Base-by-base conservation (phyloP, 495 filamentous ascomycete species). In the Neurospora discreta region DNA sequence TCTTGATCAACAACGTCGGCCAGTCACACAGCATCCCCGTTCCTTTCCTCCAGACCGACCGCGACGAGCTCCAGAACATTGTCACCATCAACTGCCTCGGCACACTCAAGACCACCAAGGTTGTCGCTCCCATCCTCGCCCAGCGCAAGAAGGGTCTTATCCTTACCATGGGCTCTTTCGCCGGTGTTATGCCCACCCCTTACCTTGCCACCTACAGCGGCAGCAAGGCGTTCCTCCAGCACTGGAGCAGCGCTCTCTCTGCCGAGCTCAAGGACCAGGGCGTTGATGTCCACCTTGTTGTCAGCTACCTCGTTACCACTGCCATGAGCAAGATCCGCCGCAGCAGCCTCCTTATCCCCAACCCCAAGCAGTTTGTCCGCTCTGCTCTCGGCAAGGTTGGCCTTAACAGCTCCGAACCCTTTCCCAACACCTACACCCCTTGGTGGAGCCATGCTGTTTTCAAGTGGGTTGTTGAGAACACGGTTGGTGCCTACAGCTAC, bases 1-100 rank as follows among this genome's bases (percentile, higher is more conserved):
- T 99, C 74, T 84, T 99, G 71, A 85, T 99, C 83, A 99, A 99
- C 86, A 99, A 99, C 78, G 96, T 99, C 68, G 96, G 96, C 74
- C 90, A 92, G 81, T 93, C 90, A 80, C 96, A 98, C 84, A 89
- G 87, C 78, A 96, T 98, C 70, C 96, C 96, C 18, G 92, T 94
- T 10, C 89, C 94, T 0, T 99, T 98, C 84, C 83, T 91, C 38
- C 83, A 91, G 76, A 98, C 94, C 7, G 80, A 89, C 15, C 83
- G 89, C 73, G 82, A 89, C 60, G 96, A 98, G 83, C 87, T 98
- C 82, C 83, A 87, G 73, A 88, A 92, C 77, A 99, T 99, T 77
- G 89, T 99, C 83, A 93, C 89, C 44, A 92, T 98, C 86, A 99
- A 99, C 84, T 95, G 93, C 83, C 82, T 89, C 65, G 93, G 90